phyloP scores from a whole-genome alignment of 176 grass and related monocot species.

The Chloris gayana region DNA sequence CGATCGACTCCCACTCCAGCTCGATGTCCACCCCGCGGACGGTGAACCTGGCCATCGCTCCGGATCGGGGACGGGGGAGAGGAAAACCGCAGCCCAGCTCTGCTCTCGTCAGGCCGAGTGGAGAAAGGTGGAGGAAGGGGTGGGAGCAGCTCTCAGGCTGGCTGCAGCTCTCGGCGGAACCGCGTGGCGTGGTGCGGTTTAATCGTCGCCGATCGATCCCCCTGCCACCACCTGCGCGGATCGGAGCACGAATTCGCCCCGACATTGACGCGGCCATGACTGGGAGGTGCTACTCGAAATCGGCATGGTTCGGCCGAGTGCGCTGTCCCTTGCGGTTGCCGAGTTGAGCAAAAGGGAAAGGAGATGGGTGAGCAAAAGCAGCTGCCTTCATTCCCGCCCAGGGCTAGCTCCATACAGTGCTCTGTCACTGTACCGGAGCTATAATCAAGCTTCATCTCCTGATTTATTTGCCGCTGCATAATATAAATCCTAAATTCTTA shows the following conservation, averaged over 20 bases:
- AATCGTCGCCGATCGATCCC: neutral
- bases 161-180: too few relatives aligned
- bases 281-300: neutral
- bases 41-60: neutral
- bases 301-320: conserved; percentile 1
- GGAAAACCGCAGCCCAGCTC: neutral
- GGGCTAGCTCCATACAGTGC: neutral
- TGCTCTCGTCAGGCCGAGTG: neutral
- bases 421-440: neutral
- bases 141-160: too few relatives aligned
- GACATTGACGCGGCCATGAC: conserved; percentile 6
- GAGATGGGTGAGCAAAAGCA: neutral
- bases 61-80: too few relatives aligned
- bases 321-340: neutral
- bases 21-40: neutral
- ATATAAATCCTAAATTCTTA: neutral
- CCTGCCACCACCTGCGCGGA: neutral
- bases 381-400: neutral
- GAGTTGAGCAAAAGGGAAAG: neutral
- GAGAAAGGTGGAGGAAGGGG: neutral
- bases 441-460: neutral
- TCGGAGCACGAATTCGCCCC: conserved; percentile 32
- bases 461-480: neutral
- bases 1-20: neutral
- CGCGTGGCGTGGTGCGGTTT: neutral